Base-by-base conservation (phyloP, 208 protist species). In the Crithidia fasciculata region DNA sequence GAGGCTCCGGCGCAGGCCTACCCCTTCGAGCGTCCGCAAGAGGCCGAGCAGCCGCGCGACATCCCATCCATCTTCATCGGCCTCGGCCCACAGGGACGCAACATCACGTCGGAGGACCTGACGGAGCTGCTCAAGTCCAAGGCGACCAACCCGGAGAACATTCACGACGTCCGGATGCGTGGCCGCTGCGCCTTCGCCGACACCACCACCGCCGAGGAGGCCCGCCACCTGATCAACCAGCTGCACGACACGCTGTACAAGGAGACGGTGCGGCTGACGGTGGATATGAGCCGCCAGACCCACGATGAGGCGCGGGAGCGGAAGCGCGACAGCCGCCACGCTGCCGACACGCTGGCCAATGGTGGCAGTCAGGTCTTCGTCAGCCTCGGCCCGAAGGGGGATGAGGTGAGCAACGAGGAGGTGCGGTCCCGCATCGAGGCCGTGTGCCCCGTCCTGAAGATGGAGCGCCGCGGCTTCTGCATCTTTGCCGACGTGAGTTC, bases 141-240 rank as follows among this genome's bases (percentile, higher is more conserved):
- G 56, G 80, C 77, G 13, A 16, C 40, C 4, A 54, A 68, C 58
- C 56, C 79, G 1, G 57, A 52, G 2, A 64, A 74, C 49, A 58
- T 85, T 13, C 43, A 37, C 39, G 78, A 86, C 56, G 72, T 94
- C 4, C 84, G 87, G 45, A 60, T 92, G 75, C 86, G 89, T 53
- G 84, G 86, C 69, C 86, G 86, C 76, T 89, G 86, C 67, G 89
- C 86, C 58, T 94, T 94, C 66, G 89, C 80, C 5, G 89, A 94
- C 61, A 84, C 90, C 7, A 64, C 70, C 3, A 83, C 74, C 2
- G 47, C 67, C 28, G 85, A 73, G 59, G 80, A 85, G 54, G 89
- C 89, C 4, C 41, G 76, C 13, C 57, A 83, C 37, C 83, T 94
- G n/a, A 80, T 94, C 4, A 37, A 53, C 2, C 54, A 80, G 70